These are phyloP conservation scores for Venustampulla echinocandica DNA, from an alignment of 495 filamentous ascomycete genomes.

Conservation along the genomic window DNA sequence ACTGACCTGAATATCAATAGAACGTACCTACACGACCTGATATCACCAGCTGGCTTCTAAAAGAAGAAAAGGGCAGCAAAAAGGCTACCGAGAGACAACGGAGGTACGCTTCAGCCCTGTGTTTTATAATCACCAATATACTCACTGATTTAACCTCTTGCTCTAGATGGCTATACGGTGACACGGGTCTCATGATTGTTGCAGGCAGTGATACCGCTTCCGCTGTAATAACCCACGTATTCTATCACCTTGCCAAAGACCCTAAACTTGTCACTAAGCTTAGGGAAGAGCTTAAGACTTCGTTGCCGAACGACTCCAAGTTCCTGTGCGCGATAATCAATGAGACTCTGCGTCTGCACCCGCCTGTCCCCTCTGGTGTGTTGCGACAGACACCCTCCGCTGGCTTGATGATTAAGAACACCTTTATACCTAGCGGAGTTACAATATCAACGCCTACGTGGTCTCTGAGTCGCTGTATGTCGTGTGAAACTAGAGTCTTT, in stretches of 20 bases:
- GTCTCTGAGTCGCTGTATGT: constrained; percentile 6
- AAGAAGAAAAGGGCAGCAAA: constrained; percentile 1
- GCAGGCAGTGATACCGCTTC: constrained; percentile 18
- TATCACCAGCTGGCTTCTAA: constrained; percentile 7
- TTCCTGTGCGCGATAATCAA: constrained; percentile 42
- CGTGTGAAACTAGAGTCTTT: too few species aligned
- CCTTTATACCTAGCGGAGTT: constrained; percentile 31
- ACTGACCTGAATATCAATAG: background rate
- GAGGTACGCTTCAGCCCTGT: too few species aligned
- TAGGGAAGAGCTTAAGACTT: constrained; percentile 1
- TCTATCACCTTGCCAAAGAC: constrained; percentile 5
- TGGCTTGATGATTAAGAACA: constrained; percentile 37
- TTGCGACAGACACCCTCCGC: constrained; percentile 33
- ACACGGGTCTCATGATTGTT: constrained; percentile 12
- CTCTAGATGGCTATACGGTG: constrained; percentile 1
- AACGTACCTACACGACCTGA: too few species aligned
- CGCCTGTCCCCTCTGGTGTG: constrained; percentile 29
- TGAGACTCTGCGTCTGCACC: constrained; percentile 44
- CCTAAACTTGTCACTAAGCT: background rate
- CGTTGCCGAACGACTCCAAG: constrained; percentile 14
- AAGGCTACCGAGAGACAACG: background rate
- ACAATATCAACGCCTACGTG: constrained; percentile 3
- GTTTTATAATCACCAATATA: too few species aligned
- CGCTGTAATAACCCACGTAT: too few species aligned
- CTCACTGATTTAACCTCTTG: too few species aligned